A percentile compares a stretch with the other conserved stretches of the same genome.
Conservation (phyloP, 805 yeast species). For the Diddensiella caesifluorescens region DNA sequence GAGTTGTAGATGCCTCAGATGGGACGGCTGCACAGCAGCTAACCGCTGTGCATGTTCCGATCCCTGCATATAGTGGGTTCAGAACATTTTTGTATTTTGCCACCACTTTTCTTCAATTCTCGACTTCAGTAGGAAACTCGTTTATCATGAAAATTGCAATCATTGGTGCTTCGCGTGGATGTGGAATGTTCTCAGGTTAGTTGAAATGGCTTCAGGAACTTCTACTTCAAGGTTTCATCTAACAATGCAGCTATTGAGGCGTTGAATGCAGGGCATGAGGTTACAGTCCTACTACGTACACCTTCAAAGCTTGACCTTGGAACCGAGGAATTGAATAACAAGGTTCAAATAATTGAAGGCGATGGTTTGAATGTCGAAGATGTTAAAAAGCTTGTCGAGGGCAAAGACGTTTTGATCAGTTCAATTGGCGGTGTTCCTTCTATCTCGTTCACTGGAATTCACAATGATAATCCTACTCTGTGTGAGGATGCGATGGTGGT, state of each 20-base stretch:
- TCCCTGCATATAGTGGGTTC: too few relatives aligned
- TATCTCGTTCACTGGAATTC: slow-evolving; percentile 7
- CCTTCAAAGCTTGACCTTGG: slow-evolving; percentile 4
- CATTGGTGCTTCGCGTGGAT: slow-evolving; percentile 9
- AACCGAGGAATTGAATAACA: not conserved
- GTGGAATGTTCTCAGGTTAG: slow-evolving; percentile 2
- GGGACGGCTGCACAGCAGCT: too few relatives aligned
- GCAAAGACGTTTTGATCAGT: slow-evolving; percentile 6
- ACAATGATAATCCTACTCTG: not conserved
- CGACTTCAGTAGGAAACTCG: too few relatives aligned
- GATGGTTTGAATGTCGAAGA: slow-evolving; percentile 5
- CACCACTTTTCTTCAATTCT: too few relatives aligned
- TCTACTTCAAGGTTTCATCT: not conserved
- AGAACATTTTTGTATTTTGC: too few relatives aligned
- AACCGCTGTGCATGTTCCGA: too few relatives aligned
- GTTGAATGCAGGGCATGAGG: not conserved
- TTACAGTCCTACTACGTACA: slow-evolving; percentile 8
- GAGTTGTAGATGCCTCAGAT: too few relatives aligned
- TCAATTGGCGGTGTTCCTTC: slow-evolving; percentile 9
- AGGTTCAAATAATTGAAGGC: slow-evolving; percentile 5
- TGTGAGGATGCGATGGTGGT: slow-evolving; percentile 8
- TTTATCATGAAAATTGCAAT: slow-evolving; percentile 8
- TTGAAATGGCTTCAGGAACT: not conserved
- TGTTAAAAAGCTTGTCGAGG: slow-evolving; percentile 1
- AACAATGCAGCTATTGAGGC: slow-evolving; percentile 2